Conservation (phyloP, 2,329 filamentous ascomycete species). For the Cryphonectria parasitica region DNA sequence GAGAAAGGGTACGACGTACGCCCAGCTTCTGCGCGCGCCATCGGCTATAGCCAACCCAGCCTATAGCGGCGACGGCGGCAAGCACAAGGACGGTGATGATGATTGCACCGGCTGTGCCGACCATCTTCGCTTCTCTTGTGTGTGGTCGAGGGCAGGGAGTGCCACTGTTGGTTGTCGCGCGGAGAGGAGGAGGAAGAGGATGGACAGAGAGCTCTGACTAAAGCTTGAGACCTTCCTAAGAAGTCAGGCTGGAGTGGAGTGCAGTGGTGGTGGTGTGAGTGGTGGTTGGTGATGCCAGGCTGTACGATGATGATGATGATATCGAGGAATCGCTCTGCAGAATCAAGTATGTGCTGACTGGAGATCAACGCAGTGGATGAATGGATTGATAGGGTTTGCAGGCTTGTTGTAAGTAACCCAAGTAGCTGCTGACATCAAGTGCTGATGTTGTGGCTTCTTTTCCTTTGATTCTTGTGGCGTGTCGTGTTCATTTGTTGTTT, state of each 20-base stretch:
- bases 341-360: constrained; percentile 10
- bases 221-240: not conserved
- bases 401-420: not conserved
- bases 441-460: not conserved
- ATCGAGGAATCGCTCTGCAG: not conserved
- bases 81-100: constrained; percentile 73
- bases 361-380: not conserved
- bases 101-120: constrained; percentile 66
- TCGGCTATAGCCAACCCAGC: constrained; percentile 74
- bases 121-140: constrained; percentile 47
- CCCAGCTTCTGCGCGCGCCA: constrained; percentile 74
- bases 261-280: not conserved
- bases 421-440: constrained; percentile 16
- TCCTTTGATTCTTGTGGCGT: not conserved
- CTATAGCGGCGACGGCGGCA: constrained; percentile 57
- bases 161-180: not conserved
- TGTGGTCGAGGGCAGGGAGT: not conserved
- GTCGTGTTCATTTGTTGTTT: constrained; percentile 1
- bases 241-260: not conserved
- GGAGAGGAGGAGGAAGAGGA: not conserved
- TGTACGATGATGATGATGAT: constrained; percentile 9
- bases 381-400: not conserved
- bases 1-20: constrained; percentile 46
- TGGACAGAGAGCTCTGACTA: not conserved
- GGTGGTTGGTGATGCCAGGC: constrained; percentile 2